Base-by-base conservation (phyloP, 2,329 filamentous ascomycete species). In the Pseudopithomyces chartarum region DNA sequence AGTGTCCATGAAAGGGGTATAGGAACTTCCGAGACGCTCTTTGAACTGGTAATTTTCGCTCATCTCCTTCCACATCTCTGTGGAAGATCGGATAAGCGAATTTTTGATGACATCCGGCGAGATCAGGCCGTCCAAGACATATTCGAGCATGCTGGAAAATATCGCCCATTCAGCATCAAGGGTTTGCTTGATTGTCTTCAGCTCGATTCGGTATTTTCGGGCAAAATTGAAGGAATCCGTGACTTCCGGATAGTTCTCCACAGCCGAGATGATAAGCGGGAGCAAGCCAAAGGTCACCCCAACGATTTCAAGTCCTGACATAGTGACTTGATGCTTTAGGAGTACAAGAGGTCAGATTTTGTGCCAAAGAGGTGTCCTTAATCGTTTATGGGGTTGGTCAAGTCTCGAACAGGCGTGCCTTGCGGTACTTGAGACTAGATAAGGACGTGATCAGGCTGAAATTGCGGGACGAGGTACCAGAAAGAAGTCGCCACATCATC, bases 261-360 rank as follows among this genome's bases (percentile, higher is more conserved):
- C 13, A 13, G 47, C 54, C 19, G 38, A 52, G 22, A 56, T 52
- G 19, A 56, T 19, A 15, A 48, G 52, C 13, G 54, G 47, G 34
- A 56, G 26, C 12, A 47, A 56, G 13, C 54, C 47, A 19, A 56
- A 47, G 3, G 52, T 47, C 17, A 56, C 46, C 7, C 54, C 54
- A 6, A 47, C 47, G 17, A 56, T 38, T 22, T 56, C 54, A 39
- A 56, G 52, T 2, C 54, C 54, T 20, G 47, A 56, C 54, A 57
- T 45, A 5, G 11, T n/a, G 5, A 36, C n/a, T n/a, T n/a, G n/a
- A n/a, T n/a, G n/a, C n/a, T n/a, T n/a, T n/a, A n/a, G n/a, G n/a
- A n/a, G n/a, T n/a, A n/a, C n/a, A n/a, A n/a, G n/a, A n/a, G n/a
- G n/a, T n/a, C n/a, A n/a, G n/a, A n/a, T n/a, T n/a, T n/a, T n/a